Evolutionary conservation across 2,329 filamentous ascomycete genomes (phyloP).

Genomic region (Arthrobotrys iridis): DNA sequence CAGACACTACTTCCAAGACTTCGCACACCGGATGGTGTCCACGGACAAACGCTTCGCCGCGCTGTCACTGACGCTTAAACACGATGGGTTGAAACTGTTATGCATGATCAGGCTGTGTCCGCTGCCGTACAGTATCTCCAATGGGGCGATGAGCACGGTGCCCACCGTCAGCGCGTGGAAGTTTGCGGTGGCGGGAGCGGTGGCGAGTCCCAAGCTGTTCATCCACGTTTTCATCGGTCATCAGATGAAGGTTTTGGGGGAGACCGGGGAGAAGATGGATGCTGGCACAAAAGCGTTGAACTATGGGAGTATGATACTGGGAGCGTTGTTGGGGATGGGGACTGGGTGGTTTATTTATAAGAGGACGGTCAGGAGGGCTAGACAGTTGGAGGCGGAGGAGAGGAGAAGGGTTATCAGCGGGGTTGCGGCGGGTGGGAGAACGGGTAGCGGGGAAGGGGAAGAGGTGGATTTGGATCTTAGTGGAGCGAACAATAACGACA

Average conservation of each 20-base stretch:
- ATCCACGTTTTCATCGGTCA: conserved; percentile 93
- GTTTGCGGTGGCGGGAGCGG: conserved; percentile 83
- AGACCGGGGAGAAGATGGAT: conserved; percentile 82
- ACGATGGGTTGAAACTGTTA: conserved; percentile 87
- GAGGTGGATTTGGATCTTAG: neutral
- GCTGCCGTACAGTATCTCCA: conserved; percentile 89
- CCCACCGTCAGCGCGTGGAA: conserved; percentile 80
- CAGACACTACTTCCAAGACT: conserved; percentile 78
- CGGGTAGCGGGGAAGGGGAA: neutral
- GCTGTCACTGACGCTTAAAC: conserved; percentile 84
- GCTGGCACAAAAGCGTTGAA: conserved; percentile 80
- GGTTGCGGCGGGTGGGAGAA: neutral
- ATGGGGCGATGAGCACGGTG: conserved; percentile 93
- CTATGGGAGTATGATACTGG: conserved; percentile 78
- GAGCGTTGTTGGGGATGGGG: conserved; percentile 71
- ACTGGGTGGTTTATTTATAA: conserved; percentile 87
- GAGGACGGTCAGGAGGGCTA: conserved; percentile 55
- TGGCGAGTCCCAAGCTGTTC: conserved; percentile 85
- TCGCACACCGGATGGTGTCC: conserved; percentile 82
- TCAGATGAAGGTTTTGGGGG: conserved; percentile 82
- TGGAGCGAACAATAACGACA: no score
- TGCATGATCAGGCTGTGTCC: conserved; percentile 93
- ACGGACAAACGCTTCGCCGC: conserved; percentile 88
- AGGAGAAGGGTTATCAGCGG: conserved; percentile 34
- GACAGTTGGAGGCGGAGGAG: conserved; percentile 56